Evolutionary conservation across 441 rosid genomes (phyloP).

Genomic region (Erodium trifolium): DNA sequence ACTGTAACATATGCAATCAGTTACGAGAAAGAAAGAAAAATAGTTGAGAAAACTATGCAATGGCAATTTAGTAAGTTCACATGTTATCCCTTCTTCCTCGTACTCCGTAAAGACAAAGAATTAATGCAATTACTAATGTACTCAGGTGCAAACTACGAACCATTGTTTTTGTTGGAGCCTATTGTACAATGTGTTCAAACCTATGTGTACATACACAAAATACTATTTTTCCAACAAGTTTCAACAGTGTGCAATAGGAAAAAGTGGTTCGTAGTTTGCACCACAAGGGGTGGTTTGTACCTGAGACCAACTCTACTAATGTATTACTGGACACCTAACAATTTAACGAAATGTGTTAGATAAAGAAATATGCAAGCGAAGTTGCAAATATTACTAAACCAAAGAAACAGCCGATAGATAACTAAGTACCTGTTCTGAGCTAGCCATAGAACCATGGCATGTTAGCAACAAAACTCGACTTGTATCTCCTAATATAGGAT

Average conservation of each 20-base stretch:
- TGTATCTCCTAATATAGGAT: constrained; percentile 96
- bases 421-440: constrained; percentile 72
- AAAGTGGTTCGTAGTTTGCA: too few species aligned
- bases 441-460: constrained; percentile 99
- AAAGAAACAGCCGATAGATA: neutral
- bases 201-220: too few species aligned
- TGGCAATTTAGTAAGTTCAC: neutral
- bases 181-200: too few species aligned
- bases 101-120: neutral
- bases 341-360: too few species aligned
- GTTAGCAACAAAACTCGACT: constrained; percentile 79
- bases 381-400: constrained; percentile 13
- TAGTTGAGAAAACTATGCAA: neutral
- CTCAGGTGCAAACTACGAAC: too few species aligned
- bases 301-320: neutral
- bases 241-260: too few species aligned
- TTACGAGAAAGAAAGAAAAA: constrained; percentile 1
- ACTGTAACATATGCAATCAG: neutral
- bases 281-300: too few species aligned
- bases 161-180: too few species aligned
- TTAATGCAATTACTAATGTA: neutral
- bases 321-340: neutral
- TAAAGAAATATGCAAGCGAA: constrained; percentile 1
- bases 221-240: too few species aligned
- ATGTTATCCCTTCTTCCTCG: neutral